Base-by-base conservation (phyloP, 2,329 filamentous ascomycete genomes). In the Aspergillus phoenicis region DNA sequence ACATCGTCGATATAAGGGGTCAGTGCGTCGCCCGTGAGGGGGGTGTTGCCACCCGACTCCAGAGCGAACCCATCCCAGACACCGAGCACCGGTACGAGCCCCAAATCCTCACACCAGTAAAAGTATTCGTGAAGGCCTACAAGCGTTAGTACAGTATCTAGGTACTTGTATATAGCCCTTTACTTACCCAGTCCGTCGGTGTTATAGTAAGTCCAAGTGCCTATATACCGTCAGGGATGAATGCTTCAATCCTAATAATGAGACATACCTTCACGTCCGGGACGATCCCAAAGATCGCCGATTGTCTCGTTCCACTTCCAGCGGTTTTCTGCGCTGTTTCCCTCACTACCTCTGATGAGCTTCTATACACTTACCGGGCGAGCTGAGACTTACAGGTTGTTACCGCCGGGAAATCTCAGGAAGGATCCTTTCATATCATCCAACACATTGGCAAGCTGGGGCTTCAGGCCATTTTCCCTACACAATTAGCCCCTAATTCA, bases 381-480 rank as follows among this genome's bases (percentile, higher is more conserved):
- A n/a, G 4, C 5, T 33, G 4, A 36, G 15, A 68, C 74, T 60
- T 70, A 74, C 71, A 88, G 74, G 77, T 86, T 87, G 71, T 87
- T 87, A 24, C 86, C 87, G 7, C 88, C 88, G 0, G 87, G 87
- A 62, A 89, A 83, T 43, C 88, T 82, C 52, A 90, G 79, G 65
- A 88, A 83, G 47, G 80, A 83, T 0, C 83, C 82, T 56, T 85
- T 82, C 2, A 87, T 68, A 10, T 74, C 80, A 4, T 80, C 82
- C 8, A 88, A 72, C 8, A 81, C 80, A 60, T 85, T 78, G 13
- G 81, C 82, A 52, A 88, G 74, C 43, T 87, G 84, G 13, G 78
- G 71, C 10, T 85, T 77, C 36, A 86, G 77, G 1, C 86, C 86
- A 63, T 88, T 88, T 56, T 66, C 47, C 24, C 68, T 71, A 63